Evolutionary conservation across 768 basidiomycete genomes (phyloP), one percentile per base, ranked within the genome.

Genomic region (Mycena polygramma): DNA sequence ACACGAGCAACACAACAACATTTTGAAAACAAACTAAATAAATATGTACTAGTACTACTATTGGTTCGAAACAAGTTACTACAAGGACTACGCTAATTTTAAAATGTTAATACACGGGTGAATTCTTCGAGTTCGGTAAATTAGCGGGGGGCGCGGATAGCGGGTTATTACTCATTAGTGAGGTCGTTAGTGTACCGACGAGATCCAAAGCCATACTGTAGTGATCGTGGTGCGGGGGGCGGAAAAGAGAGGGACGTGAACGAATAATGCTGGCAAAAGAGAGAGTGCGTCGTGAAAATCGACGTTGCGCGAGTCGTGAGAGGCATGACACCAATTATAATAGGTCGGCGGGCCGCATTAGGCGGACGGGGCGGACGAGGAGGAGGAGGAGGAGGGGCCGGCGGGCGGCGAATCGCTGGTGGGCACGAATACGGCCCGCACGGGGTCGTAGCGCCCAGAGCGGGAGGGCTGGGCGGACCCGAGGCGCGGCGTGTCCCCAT

Each of bases 371-470:
- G 67, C 8, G 60, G 65, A 30, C 30, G 30, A 30, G 30, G 30
- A 30, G 30, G 30, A 30, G 30, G 30, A 30, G 30, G 30, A 62
- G 41, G 59, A 60, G 51, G 63, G 60, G 17, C 57, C 61, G 37
- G 62, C 26, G 48, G 66, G 45, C 73, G 76, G 43, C 75, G 77
- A 30, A 76, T 73, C 59, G 63, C 67, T 51, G 70, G 74, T 48
- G 76, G 83, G 81, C n/a, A 85, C 73, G 66, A 84, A 83, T 11
- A 79, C 81, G 64, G 83, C 82, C 71, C 87, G 87, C 57, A 88
- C 83, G 41, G 87, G 87, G 74, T 88, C 87, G 72, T 88, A 88
- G 59, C 87, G 84, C 64, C 87, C 83, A 59, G 79, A 72, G 45
- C 85, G 83, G 69, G 78, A 74, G 76, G 73, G 37, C 66, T 68